phyloP scores from a whole-genome alignment of 306 rosid species.

The Rosa persica region DNA sequence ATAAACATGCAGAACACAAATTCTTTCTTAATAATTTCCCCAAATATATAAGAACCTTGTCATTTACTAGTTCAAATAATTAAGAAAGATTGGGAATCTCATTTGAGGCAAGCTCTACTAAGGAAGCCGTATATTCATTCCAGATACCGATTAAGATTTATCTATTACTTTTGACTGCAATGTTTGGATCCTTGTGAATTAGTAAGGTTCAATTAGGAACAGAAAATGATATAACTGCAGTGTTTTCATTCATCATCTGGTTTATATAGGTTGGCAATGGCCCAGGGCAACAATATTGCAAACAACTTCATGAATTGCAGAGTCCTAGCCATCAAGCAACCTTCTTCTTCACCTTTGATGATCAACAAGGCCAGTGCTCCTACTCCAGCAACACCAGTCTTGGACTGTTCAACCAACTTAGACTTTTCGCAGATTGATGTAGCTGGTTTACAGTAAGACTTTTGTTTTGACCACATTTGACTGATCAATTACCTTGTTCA shows the following conservation, averaged over 20 bases:
- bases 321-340: constrained; percentile 75
- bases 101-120: neutral
- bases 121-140: neutral
- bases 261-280: constrained; percentile 58
- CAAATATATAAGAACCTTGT: neutral
- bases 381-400: constrained; percentile 18
- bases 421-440: constrained; percentile 78
- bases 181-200: neutral
- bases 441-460: constrained; percentile 58
- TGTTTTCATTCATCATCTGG: constrained; percentile 32
- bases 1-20: neutral
- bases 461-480: neutral
- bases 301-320: constrained; percentile 63
- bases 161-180: neutral
- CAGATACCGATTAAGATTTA: neutral
- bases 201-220: neutral
- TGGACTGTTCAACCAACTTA: constrained; percentile 61
- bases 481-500: neutral
- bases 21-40: neutral
- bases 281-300: constrained; percentile 36
- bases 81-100: neutral
- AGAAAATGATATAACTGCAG: constrained; percentile 20
- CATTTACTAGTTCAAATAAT: neutral
- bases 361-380: constrained; percentile 15
- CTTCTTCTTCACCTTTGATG: constrained; percentile 31